Percentiles rank a stretch among this genome's conserved stretches.
Evolutionary conservation across 345 rosid genomes (phyloP).

Genomic region (Cardamine chenopodiifolia): DNA sequence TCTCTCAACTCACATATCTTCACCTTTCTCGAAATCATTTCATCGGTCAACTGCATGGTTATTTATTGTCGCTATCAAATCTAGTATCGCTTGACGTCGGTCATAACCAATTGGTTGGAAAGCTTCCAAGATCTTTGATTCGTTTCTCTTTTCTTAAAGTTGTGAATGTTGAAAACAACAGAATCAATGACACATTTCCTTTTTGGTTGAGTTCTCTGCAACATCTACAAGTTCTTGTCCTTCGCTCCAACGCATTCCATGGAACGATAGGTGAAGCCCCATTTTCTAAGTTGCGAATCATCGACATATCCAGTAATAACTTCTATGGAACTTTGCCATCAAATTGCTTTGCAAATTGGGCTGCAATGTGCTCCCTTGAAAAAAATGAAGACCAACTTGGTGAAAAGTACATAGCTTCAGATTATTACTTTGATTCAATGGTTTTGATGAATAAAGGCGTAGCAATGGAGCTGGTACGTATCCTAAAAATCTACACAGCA

Average conservation of each 20-base stretch:
- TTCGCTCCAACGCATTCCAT: slow-evolving; percentile 47
- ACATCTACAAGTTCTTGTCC: slow-evolving; percentile 46
- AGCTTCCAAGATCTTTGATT: slow-evolving; percentile 21
- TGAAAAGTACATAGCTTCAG: not conserved
- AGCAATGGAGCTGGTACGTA: not conserved
- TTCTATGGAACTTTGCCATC: slow-evolving; percentile 4
- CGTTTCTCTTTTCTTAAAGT: not conserved
- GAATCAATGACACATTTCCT: slow-evolving; percentile 43
- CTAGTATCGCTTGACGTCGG: slow-evolving; percentile 15
- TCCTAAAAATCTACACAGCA: not conserved
- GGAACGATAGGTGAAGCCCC: accelerated
- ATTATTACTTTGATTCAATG: not conserved
- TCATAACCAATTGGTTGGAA: slow-evolving; percentile 35
- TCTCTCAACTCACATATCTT: no score
- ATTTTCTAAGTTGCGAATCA: slow-evolving; percentile 30
- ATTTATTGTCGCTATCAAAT: no score
- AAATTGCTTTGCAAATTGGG: slow-evolving; percentile 4
- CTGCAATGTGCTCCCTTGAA: not conserved
- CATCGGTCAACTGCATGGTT: no score
- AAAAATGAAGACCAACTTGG: not conserved
- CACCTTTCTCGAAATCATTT: no score
- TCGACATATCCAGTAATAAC: slow-evolving; percentile 7
- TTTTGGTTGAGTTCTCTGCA: slow-evolving; percentile 40
- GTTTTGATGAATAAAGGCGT: slow-evolving; percentile 2
- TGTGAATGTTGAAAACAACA: slow-evolving; percentile 29